A percentile compares a stretch with the other conserved stretches of the same genome.
Evolutionary conservation across 176 grass and related monocot species (phyloP).

Genomic region (Carex kokanica): DNA sequence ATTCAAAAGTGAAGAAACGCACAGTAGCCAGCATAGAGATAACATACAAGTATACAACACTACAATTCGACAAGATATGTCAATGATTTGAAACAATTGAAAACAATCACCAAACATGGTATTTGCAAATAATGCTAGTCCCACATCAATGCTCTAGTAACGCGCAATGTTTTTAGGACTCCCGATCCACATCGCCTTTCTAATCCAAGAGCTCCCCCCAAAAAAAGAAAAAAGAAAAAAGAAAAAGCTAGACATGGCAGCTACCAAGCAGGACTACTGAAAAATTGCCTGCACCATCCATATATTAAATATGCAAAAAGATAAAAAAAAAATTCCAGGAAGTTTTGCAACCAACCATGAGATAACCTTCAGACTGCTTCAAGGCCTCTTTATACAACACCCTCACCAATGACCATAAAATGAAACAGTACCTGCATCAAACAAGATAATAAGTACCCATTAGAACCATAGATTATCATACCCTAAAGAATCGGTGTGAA

Average conservation of each 20-base stretch:
- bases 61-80: background rate
- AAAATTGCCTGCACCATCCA: conserved; percentile 29
- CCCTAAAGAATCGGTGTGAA: background rate
- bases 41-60: background rate
- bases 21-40: background rate
- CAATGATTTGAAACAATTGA: background rate
- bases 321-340: background rate
- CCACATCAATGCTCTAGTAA: background rate
- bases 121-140: background rate
- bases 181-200: background rate
- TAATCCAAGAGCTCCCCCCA: background rate
- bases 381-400: conserved; percentile 8
- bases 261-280: conserved; percentile 19
- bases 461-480: background rate
- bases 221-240: background rate
- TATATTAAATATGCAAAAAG: conserved; percentile 19
- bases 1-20: background rate
- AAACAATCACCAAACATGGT: background rate
- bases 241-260: conserved; percentile 3
- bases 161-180: background rate
- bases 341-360: background rate
- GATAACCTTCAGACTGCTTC: conserved; percentile 1
- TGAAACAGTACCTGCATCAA: conserved; percentile 23
- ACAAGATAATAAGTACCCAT: background rate
- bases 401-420: conserved; percentile 1